Conservation (phyloP, 176 grass and related monocot genomes). For the Raddia guianensis region DNA sequence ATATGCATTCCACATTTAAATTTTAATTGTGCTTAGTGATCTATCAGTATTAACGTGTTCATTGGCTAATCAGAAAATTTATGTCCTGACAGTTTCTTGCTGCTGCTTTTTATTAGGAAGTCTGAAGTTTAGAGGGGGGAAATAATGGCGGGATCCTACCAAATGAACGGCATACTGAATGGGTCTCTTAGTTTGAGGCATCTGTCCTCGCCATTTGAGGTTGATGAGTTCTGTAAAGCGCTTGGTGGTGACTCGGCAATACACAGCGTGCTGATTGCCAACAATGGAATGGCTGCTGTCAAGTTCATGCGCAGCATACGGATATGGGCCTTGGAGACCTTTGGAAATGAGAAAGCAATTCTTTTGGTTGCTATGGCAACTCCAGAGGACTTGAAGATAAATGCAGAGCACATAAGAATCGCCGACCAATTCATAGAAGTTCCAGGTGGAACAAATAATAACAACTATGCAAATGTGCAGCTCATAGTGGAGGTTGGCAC, state of each 20-base stretch:
- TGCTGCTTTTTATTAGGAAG: slow-evolving; percentile 38
- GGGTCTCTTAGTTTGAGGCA: slow-evolving; percentile 51
- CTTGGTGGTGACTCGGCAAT: slow-evolving; percentile 78
- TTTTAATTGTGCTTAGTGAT: background rate
- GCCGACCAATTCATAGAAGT: slow-evolving; percentile 98
- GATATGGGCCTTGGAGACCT: slow-evolving; percentile 85
- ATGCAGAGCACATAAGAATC: slow-evolving; percentile 97
- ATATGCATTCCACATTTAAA: background rate
- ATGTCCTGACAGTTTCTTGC: background rate
- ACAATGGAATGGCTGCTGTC: slow-evolving; percentile 98
- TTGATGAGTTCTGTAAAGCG: slow-evolving; percentile 77
- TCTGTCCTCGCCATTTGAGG: slow-evolving; percentile 48
- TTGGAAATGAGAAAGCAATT: slow-evolving; percentile 91
- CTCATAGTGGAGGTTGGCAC: slow-evolving; percentile 93
- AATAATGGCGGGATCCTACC: slow-evolving; percentile 54
- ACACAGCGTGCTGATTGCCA: slow-evolving; percentile 90
- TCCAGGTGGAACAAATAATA: slow-evolving; percentile 93
- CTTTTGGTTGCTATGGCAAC: slow-evolving; percentile 97
- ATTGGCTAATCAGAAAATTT: background rate
- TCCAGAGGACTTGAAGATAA: slow-evolving; percentile 94
- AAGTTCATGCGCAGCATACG: slow-evolving; percentile 95
- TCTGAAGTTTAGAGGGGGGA: slow-evolving; percentile 39
- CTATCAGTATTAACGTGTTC: background rate
- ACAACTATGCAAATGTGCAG: slow-evolving; percentile 98
- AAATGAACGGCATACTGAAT: slow-evolving; percentile 48